Base-by-base conservation (phyloP, 805 yeast genomes). In the Wickerhamomyces kurtzmanii region DNA sequence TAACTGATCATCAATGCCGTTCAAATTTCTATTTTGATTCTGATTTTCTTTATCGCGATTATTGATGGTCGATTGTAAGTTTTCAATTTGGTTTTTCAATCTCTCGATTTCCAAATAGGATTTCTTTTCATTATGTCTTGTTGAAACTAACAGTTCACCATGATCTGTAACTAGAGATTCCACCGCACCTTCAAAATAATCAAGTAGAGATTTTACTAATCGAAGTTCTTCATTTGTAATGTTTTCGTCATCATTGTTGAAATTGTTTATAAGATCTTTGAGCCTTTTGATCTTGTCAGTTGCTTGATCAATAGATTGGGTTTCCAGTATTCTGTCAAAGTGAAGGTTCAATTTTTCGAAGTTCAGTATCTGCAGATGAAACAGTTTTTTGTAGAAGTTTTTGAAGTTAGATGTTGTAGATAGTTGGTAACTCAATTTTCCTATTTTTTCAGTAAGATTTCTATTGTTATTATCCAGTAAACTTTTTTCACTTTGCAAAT, bases 101-200 rank as follows among this genome's bases (percentile, higher is more conserved):
- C 26, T 27, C 4, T 30, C 9, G 5, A 31, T 12, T n/a, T 31
- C 32, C 6, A 10, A 15, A 18, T 22, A 19, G 4, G 12, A 8
- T 4, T 26, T 12, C 11, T 21, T 22, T 7, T 13, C 26, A n/a
- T 26, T 16, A 14, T 24, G 22, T 12, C 24, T 32, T 23, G 38
- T 46, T 15, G 37, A 32, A 10, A 45, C 24, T 12, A 55, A 22
- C 21, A 51, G 26, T 10, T 43, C 37, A 3, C 67, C 65, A 39
- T 75, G 77, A 26, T 75, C 78, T 22, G 63, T 56, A 3, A 75
- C 71, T 7, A 77, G 58, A 4, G 76, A 68, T 17, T 64, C 71
- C 6, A 71, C 63, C 0, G 83, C 85, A 25, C 75, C 55, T n/a
- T 68, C 66, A 37, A 72, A 70, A 40, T 73, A 77, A 11, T 62